Conservation (phyloP, 352 stramenopile species). For the Pythium pyrilobum region DNA sequence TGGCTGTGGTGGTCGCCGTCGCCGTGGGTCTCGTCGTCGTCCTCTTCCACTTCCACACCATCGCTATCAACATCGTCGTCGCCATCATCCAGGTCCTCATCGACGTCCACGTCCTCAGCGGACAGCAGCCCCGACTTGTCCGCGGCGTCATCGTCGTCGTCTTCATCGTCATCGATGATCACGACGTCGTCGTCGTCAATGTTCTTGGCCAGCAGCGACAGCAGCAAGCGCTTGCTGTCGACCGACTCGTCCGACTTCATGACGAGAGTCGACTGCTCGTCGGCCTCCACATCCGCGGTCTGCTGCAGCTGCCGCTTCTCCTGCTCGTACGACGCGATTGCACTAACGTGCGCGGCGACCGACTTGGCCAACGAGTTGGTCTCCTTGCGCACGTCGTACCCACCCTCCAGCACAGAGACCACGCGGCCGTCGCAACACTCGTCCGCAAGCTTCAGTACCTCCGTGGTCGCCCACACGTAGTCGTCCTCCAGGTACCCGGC, state of each 20-base stretch:
- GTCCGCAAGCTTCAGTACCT: constrained; percentile 69
- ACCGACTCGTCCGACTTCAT: not conserved
- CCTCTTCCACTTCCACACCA: constrained; percentile 31
- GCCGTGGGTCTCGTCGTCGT: constrained; percentile 9
- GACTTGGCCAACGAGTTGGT: constrained; percentile 83
- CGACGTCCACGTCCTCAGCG: constrained; percentile 7
- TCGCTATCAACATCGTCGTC: constrained; percentile 21
- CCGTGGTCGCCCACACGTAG: constrained; percentile 73
- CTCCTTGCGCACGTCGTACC: constrained; percentile 76
- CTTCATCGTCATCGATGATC: constrained; percentile 53
- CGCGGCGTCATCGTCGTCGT: constrained; percentile 21
- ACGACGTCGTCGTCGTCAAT: constrained; percentile 41
- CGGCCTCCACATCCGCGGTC: constrained; percentile 18
- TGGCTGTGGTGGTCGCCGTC: not conserved
- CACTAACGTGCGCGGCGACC: constrained; percentile 66
- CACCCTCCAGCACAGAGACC: constrained; percentile 82
- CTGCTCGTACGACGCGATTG: constrained; percentile 63
- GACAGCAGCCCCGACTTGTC: constrained; percentile 11
- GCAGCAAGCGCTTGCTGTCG: constrained; percentile 25
- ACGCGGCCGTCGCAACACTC: constrained; percentile 77
- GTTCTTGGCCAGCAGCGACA: constrained; percentile 45
- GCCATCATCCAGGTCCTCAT: constrained; percentile 28
- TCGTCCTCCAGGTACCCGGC: constrained; percentile 80
- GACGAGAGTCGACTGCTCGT: too few species aligned
- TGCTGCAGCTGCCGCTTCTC: constrained; percentile 13